Evolutionary conservation across 768 basidiomycete species (phyloP).

Genomic region (Cubamyces sp.): DNA sequence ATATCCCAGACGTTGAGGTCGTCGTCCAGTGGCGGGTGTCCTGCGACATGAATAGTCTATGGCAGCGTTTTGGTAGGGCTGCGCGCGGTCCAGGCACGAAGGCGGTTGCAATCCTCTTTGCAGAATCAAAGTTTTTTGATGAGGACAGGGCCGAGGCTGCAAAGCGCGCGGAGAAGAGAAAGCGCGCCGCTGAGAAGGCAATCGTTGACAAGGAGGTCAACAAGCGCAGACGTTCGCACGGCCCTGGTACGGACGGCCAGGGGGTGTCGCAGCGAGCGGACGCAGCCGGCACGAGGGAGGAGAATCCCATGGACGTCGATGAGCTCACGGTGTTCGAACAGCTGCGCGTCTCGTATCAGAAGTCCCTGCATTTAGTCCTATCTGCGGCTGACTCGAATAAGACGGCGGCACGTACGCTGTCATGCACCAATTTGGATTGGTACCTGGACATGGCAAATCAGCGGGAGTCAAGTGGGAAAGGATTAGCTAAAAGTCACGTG

Average conservation of each 20-base stretch:
- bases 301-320: too few relatives aligned
- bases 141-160: slow-evolving; percentile 21
- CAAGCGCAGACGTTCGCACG: slow-evolving; percentile 10
- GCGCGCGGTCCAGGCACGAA: slow-evolving; percentile 15
- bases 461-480: too few relatives aligned
- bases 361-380: neutral
- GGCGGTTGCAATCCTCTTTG: slow-evolving; percentile 20
- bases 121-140: slow-evolving; percentile 31
- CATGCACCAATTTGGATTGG: too few relatives aligned
- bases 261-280: too few relatives aligned
- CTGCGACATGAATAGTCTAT: slow-evolving; percentile 34
- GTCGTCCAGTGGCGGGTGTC: slow-evolving; percentile 41
- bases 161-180: slow-evolving; percentile 32
- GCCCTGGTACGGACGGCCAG: neutral
- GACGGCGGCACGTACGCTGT: slow-evolving; percentile 36
- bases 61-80: slow-evolving; percentile 41
- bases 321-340: neutral
- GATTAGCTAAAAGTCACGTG: too few relatives aligned
- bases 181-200: slow-evolving; percentile 32
- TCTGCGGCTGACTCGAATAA: slow-evolving; percentile 26
- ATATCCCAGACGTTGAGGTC: slow-evolving; percentile 39
- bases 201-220: slow-evolving; percentile 26
- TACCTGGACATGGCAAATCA: too few relatives aligned
- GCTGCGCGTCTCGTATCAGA: neutral
- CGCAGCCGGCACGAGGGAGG: too few relatives aligned